Evolutionary conservation across 75 land plant genomes (phyloP).

Genomic region (Picea sitchensis): DNA sequence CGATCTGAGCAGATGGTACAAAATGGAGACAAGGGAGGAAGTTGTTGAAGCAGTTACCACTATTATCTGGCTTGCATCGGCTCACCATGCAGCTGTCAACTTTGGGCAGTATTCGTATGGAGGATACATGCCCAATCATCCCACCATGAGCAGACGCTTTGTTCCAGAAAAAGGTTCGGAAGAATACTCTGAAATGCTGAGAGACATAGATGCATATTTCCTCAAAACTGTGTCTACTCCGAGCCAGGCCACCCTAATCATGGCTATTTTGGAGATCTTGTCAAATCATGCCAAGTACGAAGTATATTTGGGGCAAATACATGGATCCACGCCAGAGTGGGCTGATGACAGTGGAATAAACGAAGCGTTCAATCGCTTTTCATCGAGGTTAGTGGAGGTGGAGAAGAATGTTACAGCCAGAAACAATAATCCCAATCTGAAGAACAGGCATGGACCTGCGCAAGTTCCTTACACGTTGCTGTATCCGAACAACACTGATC

Average conservation of each 20-base stretch:
- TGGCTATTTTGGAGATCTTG: conserved; percentile 45
- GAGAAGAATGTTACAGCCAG: conserved; percentile 47
- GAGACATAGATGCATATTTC: conserved; percentile 21
- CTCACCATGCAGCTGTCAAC: conserved; percentile 33
- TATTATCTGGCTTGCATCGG: conserved; percentile 21
- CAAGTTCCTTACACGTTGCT: conserved; percentile 64
- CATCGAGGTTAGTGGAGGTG: conserved; percentile 17
- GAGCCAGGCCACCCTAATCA: conserved; percentile 15
- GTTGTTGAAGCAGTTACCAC: conserved; percentile 14
- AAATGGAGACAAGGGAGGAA: conserved; percentile 5
- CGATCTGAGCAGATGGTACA: conserved; percentile 9
- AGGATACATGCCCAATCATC: conserved; percentile 49
- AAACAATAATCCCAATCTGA: conserved; percentile 42
- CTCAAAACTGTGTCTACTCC: conserved; percentile 19
- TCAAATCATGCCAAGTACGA: conserved; percentile 61
- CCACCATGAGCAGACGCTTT: conserved; percentile 19
- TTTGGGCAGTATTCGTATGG: conserved; percentile 69
- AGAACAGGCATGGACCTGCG: conserved; percentile 50
- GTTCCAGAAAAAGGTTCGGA: conserved; percentile 17
- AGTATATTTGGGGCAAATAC: conserved; percentile 60
- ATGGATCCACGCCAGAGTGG: conserved; percentile 27
- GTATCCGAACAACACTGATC: conserved; percentile 44
- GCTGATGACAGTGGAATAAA: conserved; percentile 15
- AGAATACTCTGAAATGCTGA: conserved; percentile 17
- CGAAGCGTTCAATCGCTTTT: conserved; percentile 31